Evolutionary conservation across 768 basidiomycete genomes (phyloP).

Genomic region (Pholiota conissans): DNA sequence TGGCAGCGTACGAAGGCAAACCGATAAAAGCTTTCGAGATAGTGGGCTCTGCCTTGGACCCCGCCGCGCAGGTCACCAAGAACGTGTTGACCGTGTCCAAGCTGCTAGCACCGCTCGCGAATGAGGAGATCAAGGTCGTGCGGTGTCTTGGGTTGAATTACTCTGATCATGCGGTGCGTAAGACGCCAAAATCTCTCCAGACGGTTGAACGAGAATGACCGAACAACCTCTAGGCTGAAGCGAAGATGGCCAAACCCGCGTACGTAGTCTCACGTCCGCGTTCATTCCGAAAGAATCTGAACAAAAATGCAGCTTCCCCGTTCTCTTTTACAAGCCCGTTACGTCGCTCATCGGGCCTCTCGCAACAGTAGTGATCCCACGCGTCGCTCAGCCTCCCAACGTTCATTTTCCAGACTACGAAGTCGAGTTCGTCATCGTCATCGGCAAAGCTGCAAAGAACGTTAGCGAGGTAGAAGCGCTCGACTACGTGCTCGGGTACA

Average conservation of each 20-base stretch:
- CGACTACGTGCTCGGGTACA: conserved; percentile 85
- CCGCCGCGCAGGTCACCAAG: conserved; percentile 60
- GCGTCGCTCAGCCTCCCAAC: conserved; percentile 65
- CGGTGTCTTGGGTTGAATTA: conserved; percentile 84
- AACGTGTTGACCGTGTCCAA: conserved; percentile 69
- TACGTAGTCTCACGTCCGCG: conserved; percentile 30
- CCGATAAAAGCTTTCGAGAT: conserved; percentile 73
- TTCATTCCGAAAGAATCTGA: not conserved
- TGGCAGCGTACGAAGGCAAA: conserved; percentile 50
- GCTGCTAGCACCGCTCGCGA: conserved; percentile 68
- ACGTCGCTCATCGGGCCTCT: conserved; percentile 70
- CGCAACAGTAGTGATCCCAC: conserved; percentile 65
- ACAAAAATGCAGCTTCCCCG: conserved; percentile 49
- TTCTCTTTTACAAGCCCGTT: conserved; percentile 80
- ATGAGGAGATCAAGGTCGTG: conserved; percentile 66
- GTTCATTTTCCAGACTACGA: conserved; percentile 82
- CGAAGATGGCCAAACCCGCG: conserved; percentile 63
- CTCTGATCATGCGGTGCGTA: conserved; percentile 73
- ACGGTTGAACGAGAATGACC: not conserved
- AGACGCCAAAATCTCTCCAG: not conserved
- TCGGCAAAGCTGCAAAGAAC: conserved; percentile 79
- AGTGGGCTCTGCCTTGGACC: conserved; percentile 66
- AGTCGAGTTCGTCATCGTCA: conserved; percentile 78
- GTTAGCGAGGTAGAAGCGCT: conserved; percentile 80
- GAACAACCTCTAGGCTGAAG: conserved; percentile 55